These are phyloP conservation scores for Ramaria rubella DNA, from an alignment of 768 basidiomycete genomes.

Conservation along the genomic window DNA sequence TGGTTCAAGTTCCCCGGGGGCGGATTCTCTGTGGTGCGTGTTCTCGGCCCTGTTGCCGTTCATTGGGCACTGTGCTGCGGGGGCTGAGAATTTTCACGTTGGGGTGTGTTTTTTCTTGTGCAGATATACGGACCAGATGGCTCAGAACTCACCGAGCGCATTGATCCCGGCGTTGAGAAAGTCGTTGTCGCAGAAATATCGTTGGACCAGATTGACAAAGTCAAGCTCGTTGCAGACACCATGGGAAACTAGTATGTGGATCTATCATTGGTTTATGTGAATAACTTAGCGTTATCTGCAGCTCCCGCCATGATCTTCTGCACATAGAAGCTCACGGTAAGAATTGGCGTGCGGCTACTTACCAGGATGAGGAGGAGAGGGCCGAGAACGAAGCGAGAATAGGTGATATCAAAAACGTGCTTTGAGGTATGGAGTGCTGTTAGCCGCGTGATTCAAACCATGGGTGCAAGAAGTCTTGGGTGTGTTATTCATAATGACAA, in stretches of 20 bases:
- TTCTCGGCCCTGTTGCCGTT: not conserved
- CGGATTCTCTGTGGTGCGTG: slow-evolving; percentile 1
- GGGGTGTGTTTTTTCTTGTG: not conserved
- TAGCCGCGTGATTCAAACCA: too few relatives aligned
- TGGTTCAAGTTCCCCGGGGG: slow-evolving; percentile 2
- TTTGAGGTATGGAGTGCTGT: not conserved
- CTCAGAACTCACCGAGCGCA: slow-evolving; percentile 1
- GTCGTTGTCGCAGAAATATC: slow-evolving; percentile 2
- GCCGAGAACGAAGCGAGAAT: not conserved
- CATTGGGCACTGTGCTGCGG: not conserved
- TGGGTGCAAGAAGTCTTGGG: too few relatives aligned
- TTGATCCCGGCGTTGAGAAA: not conserved
- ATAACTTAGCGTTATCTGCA: not conserved
- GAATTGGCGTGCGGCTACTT: not conserved
- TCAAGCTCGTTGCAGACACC: slow-evolving; percentile 1
- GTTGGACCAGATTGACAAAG: slow-evolving; percentile 1
- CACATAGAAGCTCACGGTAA: not conserved
- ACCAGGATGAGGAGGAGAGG: not conserved
- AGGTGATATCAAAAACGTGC: not conserved
- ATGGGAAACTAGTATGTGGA: slow-evolving; percentile 1
- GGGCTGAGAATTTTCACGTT: not conserved
- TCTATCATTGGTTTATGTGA: not conserved
- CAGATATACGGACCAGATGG: not conserved
- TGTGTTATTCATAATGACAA: too few relatives aligned
- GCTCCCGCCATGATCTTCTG: slow-evolving; percentile 1